phyloP scores from a whole-genome alignment of 2,329 filamentous ascomycete genomes.

The Proliferodiscus dingleyae region DNA sequence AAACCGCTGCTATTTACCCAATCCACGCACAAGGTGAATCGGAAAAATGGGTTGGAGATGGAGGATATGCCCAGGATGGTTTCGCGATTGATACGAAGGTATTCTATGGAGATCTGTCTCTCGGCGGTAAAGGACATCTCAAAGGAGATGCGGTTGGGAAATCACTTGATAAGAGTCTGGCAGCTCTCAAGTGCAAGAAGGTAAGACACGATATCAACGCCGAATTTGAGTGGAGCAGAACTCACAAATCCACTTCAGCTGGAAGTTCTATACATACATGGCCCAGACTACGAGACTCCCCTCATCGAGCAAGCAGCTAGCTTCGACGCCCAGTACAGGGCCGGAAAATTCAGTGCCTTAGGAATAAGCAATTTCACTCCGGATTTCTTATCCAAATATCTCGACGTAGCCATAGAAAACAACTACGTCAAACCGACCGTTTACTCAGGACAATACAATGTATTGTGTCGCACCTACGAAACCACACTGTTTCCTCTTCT shows the following conservation, averaged over 20 bases:
- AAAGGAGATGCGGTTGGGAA: neutral
- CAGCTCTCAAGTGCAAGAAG: neutral
- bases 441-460: neutral
- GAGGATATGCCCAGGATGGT: neutral
- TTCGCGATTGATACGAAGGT: neutral
- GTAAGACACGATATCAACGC: neutral
- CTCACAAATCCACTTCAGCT: neutral
- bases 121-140: neutral
- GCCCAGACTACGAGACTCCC: neutral
- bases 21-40: neutral
- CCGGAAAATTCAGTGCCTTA: neutral
- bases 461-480: conserved; percentile 38
- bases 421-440: neutral
- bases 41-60: neutral
- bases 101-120: neutral
- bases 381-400: neutral
- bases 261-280: neutral
- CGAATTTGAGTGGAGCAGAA: neutral
- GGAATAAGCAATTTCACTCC: neutral
- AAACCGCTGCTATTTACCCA: neutral
- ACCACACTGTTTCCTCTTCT: conserved; percentile 54
- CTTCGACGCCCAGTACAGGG: neutral
- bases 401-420: neutral
- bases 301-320: neutral
- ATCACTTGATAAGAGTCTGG: neutral